Conservation (phyloP, 768 basidiomycete genomes). For the Tricholoma saponaceum region DNA sequence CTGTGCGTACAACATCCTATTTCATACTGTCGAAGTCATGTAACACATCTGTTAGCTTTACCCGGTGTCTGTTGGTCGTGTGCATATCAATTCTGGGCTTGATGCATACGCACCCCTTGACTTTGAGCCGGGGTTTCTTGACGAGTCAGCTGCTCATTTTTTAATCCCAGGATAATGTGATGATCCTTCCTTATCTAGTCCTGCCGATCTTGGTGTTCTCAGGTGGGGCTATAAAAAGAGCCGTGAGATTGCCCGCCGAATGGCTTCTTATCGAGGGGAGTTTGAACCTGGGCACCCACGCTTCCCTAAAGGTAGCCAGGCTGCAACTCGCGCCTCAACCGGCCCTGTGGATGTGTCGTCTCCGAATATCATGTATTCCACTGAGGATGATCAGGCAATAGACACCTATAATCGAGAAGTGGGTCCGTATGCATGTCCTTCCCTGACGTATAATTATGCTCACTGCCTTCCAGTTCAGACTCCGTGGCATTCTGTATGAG, state of each 20-base stretch:
- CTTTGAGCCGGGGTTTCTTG: slow-evolving; percentile 40
- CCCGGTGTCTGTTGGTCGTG: slow-evolving; percentile 41
- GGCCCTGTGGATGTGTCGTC: no score
- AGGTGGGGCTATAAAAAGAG: slow-evolving; percentile 51
- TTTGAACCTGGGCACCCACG: slow-evolving; percentile 23
- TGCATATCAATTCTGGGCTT: slow-evolving; percentile 42
- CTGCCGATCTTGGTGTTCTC: slow-evolving; percentile 41
- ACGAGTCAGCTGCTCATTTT: slow-evolving; percentile 28
- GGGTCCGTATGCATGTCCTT: slow-evolving; percentile 18
- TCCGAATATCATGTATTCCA: slow-evolving; percentile 35
- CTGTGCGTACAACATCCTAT: slow-evolving; percentile 11
- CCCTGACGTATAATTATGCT: slow-evolving; percentile 29
- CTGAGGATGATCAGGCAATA: slow-evolving; percentile 38
- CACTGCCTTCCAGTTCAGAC: slow-evolving; percentile 22
- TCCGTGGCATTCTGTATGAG: no score
- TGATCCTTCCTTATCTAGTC: slow-evolving; percentile 17
- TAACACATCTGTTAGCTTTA: slow-evolving; percentile 29
- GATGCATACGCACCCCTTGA: no score
- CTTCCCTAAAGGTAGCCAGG: no score
- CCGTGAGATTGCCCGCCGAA: slow-evolving; percentile 53
- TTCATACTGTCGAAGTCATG: not conserved
- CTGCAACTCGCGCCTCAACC: slow-evolving; percentile 17
- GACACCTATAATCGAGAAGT: slow-evolving; percentile 31
- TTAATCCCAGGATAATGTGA: not conserved
- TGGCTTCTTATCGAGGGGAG: slow-evolving; percentile 40